These are phyloP conservation scores for Fusarium buxicola DNA, from an alignment of 2,329 filamentous ascomycete genomes.

Conservation along the genomic window DNA sequence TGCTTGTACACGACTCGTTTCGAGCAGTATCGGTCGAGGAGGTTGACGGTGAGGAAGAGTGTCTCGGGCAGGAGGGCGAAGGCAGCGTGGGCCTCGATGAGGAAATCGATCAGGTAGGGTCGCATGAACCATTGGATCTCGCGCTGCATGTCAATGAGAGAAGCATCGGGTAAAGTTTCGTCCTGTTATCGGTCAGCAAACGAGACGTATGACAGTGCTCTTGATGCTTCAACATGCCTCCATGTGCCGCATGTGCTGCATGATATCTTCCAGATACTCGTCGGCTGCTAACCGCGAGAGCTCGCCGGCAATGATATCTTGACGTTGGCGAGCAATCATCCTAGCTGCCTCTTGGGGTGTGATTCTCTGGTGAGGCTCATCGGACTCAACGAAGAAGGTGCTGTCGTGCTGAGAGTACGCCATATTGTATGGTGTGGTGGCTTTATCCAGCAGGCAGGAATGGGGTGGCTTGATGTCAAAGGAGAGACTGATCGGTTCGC, in stretches of 20 bases:
- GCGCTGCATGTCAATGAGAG: slow-evolving; percentile 98
- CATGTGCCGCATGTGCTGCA: slow-evolving; percentile 95
- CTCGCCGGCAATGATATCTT: slow-evolving; percentile 89
- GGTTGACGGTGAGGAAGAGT: slow-evolving; percentile 94
- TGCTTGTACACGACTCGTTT: slow-evolving; percentile 98
- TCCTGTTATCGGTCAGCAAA: slow-evolving; percentile 59
- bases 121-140: slow-evolving; percentile 99
- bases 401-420: slow-evolving; percentile 58
- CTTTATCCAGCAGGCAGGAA: slow-evolving; percentile 23
- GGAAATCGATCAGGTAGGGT: slow-evolving; percentile 96
- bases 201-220: background rate
- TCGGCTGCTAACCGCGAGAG: slow-evolving; percentile 86
- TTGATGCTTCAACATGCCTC: slow-evolving; percentile 68
- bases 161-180: slow-evolving; percentile 93
- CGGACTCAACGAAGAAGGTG: slow-evolving; percentile 67
- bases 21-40: slow-evolving; percentile 97
- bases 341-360: slow-evolving; percentile 81
- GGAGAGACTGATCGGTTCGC: slow-evolving; percentile 62
- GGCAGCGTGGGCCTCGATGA: slow-evolving; percentile 95
- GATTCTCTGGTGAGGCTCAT: slow-evolving; percentile 67
- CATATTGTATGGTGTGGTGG: slow-evolving; percentile 55
- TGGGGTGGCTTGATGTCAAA: slow-evolving; percentile 50
- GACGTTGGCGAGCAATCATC: slow-evolving; percentile 82
- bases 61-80: slow-evolving; percentile 96
- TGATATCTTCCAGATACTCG: slow-evolving; percentile 93